A percentile compares a stretch with the other conserved stretches of the same genome.
Evolutionary conservation across 2,329 filamentous ascomycete genomes (phyloP).

Genomic region (Apiospora pterosperma): DNA sequence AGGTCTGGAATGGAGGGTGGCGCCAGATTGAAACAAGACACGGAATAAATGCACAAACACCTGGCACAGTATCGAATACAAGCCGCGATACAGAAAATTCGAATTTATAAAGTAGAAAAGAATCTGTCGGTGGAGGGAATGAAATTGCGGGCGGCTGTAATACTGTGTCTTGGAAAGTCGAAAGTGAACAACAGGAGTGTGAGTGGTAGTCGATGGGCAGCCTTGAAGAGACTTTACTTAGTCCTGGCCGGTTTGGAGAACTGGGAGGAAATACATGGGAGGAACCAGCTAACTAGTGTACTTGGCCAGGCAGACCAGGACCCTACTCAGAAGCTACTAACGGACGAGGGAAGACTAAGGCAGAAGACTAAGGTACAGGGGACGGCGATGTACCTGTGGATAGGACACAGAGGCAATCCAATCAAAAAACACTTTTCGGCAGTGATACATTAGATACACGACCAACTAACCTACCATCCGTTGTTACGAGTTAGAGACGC

Average conservation of each 20-base stretch:
- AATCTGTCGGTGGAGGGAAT: not conserved
- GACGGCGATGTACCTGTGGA: not conserved
- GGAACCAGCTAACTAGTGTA: not conserved
- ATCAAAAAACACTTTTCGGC: not conserved
- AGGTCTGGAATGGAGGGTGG: not conserved
- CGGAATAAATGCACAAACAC: constrained; percentile 3
- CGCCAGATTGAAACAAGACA: constrained; percentile 5
- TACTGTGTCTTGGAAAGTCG: constrained; percentile 2
- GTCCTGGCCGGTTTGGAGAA: not conserved
- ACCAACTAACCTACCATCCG: not conserved
- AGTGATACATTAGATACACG: not conserved
- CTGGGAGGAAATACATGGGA: constrained; percentile 2
- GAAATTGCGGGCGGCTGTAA: not conserved
- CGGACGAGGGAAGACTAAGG: too few relatives aligned
- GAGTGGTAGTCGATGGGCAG: constrained; percentile 1
- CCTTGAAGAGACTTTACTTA: constrained; percentile 7
- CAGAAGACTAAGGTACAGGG: not conserved
- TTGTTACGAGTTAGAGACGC: too few relatives aligned
- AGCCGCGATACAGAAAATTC: not conserved
- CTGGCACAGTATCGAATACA: not conserved
- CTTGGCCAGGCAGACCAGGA: constrained; percentile 1
- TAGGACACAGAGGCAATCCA: not conserved
- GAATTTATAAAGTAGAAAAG: constrained; percentile 1
- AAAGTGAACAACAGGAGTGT: constrained; percentile 2
- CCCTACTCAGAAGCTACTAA: not conserved